Evolutionary conservation across 345 rosid species (phyloP), one percentile per base, ranked within the genome.

Genomic region (Citrus trifoliata): DNA sequence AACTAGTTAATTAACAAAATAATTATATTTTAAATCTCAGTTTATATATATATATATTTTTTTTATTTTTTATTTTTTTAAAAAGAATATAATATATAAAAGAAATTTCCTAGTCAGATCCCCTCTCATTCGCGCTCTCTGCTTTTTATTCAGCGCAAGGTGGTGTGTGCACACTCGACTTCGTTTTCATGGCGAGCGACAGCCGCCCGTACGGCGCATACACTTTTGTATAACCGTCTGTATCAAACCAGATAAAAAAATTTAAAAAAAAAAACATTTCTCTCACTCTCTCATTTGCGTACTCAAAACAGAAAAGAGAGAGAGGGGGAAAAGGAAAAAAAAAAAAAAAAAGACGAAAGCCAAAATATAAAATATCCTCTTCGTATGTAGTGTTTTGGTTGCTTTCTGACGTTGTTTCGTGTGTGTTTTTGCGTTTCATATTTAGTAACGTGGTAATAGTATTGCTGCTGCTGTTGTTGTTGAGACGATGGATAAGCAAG

Each of bases 111-210:
- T 58, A 81, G 74, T 59, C 65, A 79, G 10, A 30, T 38, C 35
- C 71, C 66, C 19, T 53, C 22, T 73, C 13, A n/a, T 33, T 33
- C 6, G 6, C 12, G n/a, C 8, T 3, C 66, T 24, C 13, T 35
- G 42, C 24, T 32, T 22, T 25, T 55, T 63, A 71, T 56, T 19
- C 38, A 46, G 72, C 16, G 85, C 14, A 58, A 56, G 16, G 80
- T 62, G 76, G 64, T 70, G 35, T 73, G 76, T 64, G 84, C 76
- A 71, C 80, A 38, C 78, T 80, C 83, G 59, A 64, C 85, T 83
- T 80, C 86, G 59, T 80, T 76, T 80, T 67, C 73, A 85, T 79
- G 88, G 86, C 69, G 80, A 80, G 83, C 80, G 79, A 72, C 67
- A 76, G 76, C 85, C 58, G 66, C 69, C 79, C 82, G 86, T 78